Evolutionary conservation across 345 rosid species (phyloP).

Genomic region (Brassica cretica): DNA sequence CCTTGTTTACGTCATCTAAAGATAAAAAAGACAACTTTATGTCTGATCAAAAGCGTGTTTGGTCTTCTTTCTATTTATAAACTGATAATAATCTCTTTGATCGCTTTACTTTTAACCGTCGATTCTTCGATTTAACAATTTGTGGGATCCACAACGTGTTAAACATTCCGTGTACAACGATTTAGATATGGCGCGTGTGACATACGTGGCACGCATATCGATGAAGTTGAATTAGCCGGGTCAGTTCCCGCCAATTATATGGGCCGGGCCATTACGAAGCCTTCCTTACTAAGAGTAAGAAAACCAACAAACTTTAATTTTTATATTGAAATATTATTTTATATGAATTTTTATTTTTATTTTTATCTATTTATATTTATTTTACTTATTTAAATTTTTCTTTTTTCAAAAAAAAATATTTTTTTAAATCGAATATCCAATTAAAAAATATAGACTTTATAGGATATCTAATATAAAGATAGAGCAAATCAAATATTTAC

Average conservation of each 20-base stretch:
- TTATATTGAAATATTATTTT: too few relatives aligned
- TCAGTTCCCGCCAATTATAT: background rate
- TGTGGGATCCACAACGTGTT: background rate
- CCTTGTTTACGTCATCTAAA: conserved; percentile 4
- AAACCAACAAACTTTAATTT: too few relatives aligned
- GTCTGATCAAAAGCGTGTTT: conserved; percentile 44
- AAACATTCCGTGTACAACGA: background rate
- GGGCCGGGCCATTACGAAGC: background rate
- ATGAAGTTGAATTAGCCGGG: background rate
- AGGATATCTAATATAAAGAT: too few relatives aligned
- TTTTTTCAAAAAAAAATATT: too few relatives aligned
- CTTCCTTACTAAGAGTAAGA: too few relatives aligned
- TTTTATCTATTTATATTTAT: too few relatives aligned
- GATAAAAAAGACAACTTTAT: background rate
- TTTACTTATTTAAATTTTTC: too few relatives aligned
- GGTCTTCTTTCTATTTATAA: conserved; percentile 39
- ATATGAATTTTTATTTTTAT: too few relatives aligned
- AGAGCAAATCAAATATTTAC: too few relatives aligned
- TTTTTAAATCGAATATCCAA: too few relatives aligned
- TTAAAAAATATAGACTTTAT: too few relatives aligned
- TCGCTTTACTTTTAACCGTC: background rate
- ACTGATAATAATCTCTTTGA: conserved; percentile 20
- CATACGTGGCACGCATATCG: conserved; percentile 30
- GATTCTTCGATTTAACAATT: background rate
- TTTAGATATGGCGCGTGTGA: conserved; percentile 6